phyloP scores from a whole-genome alignment of 495 filamentous ascomycete species.

The Xanthoparmelia taractica region DNA sequence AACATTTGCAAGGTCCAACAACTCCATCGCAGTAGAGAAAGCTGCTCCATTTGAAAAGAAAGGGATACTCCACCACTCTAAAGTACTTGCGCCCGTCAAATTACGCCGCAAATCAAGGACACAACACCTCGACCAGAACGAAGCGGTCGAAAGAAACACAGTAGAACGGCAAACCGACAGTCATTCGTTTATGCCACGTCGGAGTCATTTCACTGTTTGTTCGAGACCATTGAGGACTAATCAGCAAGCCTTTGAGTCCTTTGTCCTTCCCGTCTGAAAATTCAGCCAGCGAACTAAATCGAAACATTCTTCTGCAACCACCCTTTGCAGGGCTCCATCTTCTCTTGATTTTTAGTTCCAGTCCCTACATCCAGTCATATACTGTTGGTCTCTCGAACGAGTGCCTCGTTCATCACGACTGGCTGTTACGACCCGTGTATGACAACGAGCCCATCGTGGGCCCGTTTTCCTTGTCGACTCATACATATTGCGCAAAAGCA shows the following conservation, averaged over 20 bases:
- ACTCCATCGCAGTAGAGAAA: background rate
- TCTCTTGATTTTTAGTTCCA: background rate
- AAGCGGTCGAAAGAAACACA: background rate
- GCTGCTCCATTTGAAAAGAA: background rate
- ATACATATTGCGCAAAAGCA: background rate
- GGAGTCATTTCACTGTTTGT: background rate
- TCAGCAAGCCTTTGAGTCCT: background rate
- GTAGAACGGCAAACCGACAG: background rate
- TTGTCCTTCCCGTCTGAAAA: background rate
- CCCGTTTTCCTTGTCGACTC: background rate
- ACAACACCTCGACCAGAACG: conserved; percentile 10
- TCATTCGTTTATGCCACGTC: conserved; percentile 4
- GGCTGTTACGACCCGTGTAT: background rate
- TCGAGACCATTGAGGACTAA: background rate
- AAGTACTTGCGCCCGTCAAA: conserved; percentile 9
- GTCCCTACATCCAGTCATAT: background rate
- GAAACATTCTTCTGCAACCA: conserved; percentile 3
- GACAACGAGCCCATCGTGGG: background rate
- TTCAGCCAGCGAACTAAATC: background rate
- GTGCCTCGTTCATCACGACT: background rate
- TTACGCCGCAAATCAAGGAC: conserved; percentile 17
- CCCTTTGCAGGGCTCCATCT: background rate
- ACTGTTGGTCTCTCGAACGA: background rate
- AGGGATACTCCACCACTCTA: background rate
- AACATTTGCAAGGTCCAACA: background rate